phyloP scores from a whole-genome alignment of 495 filamentous ascomycete genomes.

The Talaromyces trachyspermus region DNA sequence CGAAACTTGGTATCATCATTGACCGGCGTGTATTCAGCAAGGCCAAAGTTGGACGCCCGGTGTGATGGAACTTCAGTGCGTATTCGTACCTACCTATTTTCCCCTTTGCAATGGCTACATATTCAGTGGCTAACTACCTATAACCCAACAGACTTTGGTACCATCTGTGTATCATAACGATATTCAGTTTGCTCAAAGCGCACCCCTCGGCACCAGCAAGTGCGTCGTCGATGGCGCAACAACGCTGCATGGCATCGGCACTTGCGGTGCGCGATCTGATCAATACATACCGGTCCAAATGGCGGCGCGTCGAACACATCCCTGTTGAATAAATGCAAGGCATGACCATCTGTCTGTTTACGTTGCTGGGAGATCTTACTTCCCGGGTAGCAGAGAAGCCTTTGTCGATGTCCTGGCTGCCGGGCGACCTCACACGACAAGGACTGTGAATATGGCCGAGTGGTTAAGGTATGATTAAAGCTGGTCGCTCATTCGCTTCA shows the following conservation, averaged over 20 bases:
- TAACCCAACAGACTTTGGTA: not conserved
- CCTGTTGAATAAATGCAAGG: conserved; percentile 10
- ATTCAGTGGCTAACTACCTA: not conserved
- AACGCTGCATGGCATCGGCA: conserved; percentile 15
- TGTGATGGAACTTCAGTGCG: conserved; percentile 5
- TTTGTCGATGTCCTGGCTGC: too few species aligned
- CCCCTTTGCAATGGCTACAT: not conserved
- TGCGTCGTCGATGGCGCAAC: conserved; percentile 2
- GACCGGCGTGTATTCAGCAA: conserved; percentile 3
- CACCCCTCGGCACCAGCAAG: conserved; percentile 1
- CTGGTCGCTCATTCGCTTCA: too few species aligned
- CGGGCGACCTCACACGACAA: too few species aligned
- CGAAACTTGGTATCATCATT: not conserved
- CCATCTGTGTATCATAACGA: conserved; percentile 1
- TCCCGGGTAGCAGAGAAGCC: conserved; percentile 7
- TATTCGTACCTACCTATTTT: not conserved
- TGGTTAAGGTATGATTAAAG: too few species aligned
- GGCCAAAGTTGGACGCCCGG: conserved; percentile 6
- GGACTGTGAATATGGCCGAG: too few species aligned
- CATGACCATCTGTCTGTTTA: conserved; percentile 10
- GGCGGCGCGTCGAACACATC: conserved; percentile 14
- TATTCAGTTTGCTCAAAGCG: conserved; percentile 6
- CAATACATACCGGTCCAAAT: conserved; percentile 9
- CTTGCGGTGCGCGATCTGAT: conserved; percentile 19
- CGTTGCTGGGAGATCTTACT: conserved; percentile 15